Percentiles rank a stretch among this genome's conserved stretches.
Conservation (phyloP, 2,329 filamentous ascomycete genomes). For the Hymenoscyphus fraxineus region DNA sequence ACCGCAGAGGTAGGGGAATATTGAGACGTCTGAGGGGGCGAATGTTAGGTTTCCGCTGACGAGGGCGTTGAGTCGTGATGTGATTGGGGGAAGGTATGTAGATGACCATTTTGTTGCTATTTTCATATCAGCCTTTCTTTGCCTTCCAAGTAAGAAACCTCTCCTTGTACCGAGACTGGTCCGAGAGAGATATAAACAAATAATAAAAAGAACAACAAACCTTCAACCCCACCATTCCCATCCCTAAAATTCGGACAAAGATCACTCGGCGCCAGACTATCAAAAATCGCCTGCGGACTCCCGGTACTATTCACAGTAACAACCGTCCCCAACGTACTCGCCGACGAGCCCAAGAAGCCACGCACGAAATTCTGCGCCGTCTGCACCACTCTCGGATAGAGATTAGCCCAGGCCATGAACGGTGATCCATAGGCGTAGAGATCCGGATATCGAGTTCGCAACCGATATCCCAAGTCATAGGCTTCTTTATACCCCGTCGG, state of each 20-base stretch:
- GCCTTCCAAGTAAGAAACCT: too few relatives aligned
- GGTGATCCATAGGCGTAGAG: slow-evolving; percentile 43
- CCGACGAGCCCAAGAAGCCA: slow-evolving; percentile 56
- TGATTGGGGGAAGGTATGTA: slow-evolving; percentile 51
- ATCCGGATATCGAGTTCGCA: slow-evolving; percentile 47
- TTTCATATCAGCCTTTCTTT: slow-evolving; percentile 5
- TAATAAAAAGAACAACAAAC: slow-evolving; percentile 12
- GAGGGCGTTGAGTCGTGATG: slow-evolving; percentile 49
- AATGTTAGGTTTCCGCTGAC: slow-evolving; percentile 54
- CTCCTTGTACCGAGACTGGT: background rate
- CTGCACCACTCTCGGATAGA: slow-evolving; percentile 60
- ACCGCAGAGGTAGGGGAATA: slow-evolving; percentile 66
- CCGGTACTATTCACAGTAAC: slow-evolving; percentile 55
- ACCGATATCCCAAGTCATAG: slow-evolving; percentile 51
- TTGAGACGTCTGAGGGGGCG: slow-evolving; percentile 48
- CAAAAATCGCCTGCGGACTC: slow-evolving; percentile 50
- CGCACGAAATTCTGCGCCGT: slow-evolving; percentile 58
- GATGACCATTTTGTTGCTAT: slow-evolving; percentile 45
- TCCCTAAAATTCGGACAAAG: slow-evolving; percentile 58
- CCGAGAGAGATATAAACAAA: background rate
- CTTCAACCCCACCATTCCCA: slow-evolving; percentile 44
- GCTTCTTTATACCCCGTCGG: slow-evolving; percentile 61
- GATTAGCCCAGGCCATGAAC: slow-evolving; percentile 63
- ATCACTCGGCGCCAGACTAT: slow-evolving; percentile 61
- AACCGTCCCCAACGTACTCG: slow-evolving; percentile 50